Base-by-base conservation (phyloP, 768 basidiomycete species). In the Megacollybia marginata region DNA sequence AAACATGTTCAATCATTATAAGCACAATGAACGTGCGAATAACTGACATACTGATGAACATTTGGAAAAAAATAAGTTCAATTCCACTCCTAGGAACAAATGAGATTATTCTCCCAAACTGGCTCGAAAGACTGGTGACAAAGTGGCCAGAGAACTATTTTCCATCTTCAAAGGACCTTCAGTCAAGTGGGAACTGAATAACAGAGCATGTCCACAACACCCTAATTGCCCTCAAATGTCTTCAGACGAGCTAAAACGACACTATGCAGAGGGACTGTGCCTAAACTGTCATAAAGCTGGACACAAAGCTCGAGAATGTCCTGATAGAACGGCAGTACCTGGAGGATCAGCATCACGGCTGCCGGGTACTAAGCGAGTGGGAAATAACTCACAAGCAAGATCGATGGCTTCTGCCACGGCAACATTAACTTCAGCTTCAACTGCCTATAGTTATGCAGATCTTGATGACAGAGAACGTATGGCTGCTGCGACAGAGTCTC, bases 341-440 rank as follows among this genome's bases (percentile, higher is more conserved):
- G 45, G 54, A 6, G 61, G 58, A 13, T 23, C 57, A 10, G 42
- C 53, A 2, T 49, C 47, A 6, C 51, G 55, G 23, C 46, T 48
- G n/a, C n/a, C n/a, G n/a, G n/a, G n/a, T n/a, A n/a, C n/a, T n/a
- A n/a, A n/a, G n/a, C n/a, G n/a, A n/a, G n/a, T n/a, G n/a, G n/a
- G n/a, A n/a, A n/a, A n/a, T 42, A 43, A 54, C 31, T 52, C 50
- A 7, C 28, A 51, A 12, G 42, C 42, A 2, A 35, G 19, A 0
- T 28, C 47, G n/a, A 45, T 31, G 11, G 11, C 15, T 20, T 16
- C 19, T 1, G 46, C 10, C n/a, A 36, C 10, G n/a, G 35, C 10
- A 36, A 36, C 10, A n/a, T 10, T 36, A 10, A 36, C 35, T n/a
- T 36, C 35, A 10, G 10, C 35, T 36, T 10, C 10, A 36, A 36